phyloP scores from a whole-genome alignment of 2,329 filamentous ascomycete genomes.

The Leptoxyphium fumago region DNA sequence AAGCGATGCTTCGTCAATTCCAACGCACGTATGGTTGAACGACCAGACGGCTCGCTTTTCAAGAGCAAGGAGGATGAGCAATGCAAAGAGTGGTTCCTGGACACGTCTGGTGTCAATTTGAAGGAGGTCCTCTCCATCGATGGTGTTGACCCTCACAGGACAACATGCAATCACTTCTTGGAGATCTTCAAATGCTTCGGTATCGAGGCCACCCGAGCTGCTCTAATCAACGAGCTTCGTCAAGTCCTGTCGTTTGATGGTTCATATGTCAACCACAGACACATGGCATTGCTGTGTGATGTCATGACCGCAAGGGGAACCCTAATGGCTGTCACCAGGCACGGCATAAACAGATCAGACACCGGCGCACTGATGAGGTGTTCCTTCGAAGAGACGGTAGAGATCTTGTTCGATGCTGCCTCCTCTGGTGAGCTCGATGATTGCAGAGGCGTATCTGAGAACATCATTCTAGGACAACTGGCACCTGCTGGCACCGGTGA shows the following conservation, averaged over 20 bases:
- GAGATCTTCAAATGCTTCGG: conserved; percentile 91
- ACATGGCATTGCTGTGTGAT: conserved; percentile 86
- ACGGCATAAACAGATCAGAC: conserved; percentile 95
- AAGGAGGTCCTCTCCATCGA: conserved; percentile 72
- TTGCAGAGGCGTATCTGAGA: conserved; percentile 95
- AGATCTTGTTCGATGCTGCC: conserved; percentile 91
- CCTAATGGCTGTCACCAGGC: conserved; percentile 90
- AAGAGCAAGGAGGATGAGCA: conserved; percentile 57
- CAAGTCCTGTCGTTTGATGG: conserved; percentile 94
- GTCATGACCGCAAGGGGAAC: conserved; percentile 94
- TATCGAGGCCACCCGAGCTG: conserved; percentile 83
- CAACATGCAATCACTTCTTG: conserved; percentile 90
- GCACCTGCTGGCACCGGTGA: conserved; percentile 95
- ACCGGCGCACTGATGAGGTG: conserved; percentile 98
- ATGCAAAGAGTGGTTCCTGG: conserved; percentile 89
- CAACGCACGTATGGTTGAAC: conserved; percentile 52
- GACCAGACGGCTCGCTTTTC: conserved; percentile 56
- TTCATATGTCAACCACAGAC: conserved; percentile 98
- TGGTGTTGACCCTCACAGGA: conserved; percentile 73
- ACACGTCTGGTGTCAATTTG: conserved; percentile 82
- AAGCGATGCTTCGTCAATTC: conserved; percentile 88
- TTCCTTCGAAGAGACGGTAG: conserved; percentile 98
- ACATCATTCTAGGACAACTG: conserved; percentile 94
- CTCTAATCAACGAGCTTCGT: conserved; percentile 75
- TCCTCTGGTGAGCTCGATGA: conserved; percentile 92